Percentiles rank a stretch among this genome's conserved stretches.
Conservation (phyloP, 1,284 basidiomycete species). For the Paramarasmius palmivorus region DNA sequence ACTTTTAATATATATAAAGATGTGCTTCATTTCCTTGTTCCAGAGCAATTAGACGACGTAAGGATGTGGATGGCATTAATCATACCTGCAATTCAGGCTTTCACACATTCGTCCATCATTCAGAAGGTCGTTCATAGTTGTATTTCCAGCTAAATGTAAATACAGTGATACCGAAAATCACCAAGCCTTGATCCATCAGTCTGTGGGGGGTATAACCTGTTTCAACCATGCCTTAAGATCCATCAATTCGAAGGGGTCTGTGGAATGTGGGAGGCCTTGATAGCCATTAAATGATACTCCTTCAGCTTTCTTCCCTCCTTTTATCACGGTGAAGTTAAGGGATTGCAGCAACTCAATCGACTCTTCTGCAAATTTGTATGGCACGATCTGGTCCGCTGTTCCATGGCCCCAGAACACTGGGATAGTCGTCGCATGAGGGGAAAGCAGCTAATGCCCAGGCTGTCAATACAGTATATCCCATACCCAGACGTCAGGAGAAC, state of each 20-base stretch:
- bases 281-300: constrained; percentile 65
- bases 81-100: too few relatives aligned
- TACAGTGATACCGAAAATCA: too few relatives aligned
- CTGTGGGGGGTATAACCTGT: constrained; percentile 39
- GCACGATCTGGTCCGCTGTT: constrained; percentile 70
- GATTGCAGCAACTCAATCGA: constrained; percentile 56
- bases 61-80: constrained; percentile 15
- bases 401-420: constrained; percentile 91
- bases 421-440: constrained; percentile 52
- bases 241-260: constrained; percentile 59
- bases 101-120: too few relatives aligned
- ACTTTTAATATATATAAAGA: constrained; percentile 15
- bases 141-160: too few relatives aligned
- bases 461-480: constrained; percentile 3
- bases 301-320: constrained; percentile 23
- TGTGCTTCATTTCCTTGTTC: constrained; percentile 15
- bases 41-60: constrained; percentile 17
- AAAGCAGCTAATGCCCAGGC: constrained; percentile 47
- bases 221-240: constrained; percentile 67
- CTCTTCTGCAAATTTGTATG: constrained; percentile 43
- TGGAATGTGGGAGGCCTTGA: constrained; percentile 60
- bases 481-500: constrained; percentile 23
- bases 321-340: constrained; percentile 42
- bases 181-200: too few relatives aligned
- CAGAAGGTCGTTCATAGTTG: too few relatives aligned